These are phyloP conservation scores for Aspergillus bridgeri DNA, from an alignment of 495 filamentous ascomycete species.

Conservation along the genomic window DNA sequence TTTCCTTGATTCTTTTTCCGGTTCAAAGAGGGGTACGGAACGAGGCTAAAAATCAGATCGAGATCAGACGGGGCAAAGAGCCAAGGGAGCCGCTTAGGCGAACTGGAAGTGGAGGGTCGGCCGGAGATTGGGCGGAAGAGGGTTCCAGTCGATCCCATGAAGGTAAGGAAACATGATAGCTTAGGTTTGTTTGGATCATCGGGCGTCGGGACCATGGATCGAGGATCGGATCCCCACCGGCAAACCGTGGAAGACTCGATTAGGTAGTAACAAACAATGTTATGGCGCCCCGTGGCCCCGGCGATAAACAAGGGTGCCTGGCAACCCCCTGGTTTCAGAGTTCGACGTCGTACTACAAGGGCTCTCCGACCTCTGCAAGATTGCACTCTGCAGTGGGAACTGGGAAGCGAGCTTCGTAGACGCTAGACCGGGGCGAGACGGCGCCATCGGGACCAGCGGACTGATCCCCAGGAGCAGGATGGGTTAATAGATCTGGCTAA, in stretches of 20 bases:
- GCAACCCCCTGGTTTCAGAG: not conserved
- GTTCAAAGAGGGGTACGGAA: not conserved
- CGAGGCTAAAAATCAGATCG: slow-evolving; percentile 19
- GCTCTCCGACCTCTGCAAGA: too few species aligned
- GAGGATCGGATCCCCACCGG: slow-evolving; percentile 13
- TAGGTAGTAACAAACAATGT: not conserved
- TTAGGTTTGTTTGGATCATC: slow-evolving; percentile 18
- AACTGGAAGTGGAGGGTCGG: too few species aligned
- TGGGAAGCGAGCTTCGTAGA: too few species aligned
- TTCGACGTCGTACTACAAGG: not conserved
- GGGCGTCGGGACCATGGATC: slow-evolving; percentile 19
- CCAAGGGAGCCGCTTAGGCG: slow-evolving; percentile 34
- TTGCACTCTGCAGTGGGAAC: not conserved
- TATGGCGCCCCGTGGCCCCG: not conserved
- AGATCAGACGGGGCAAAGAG: slow-evolving; percentile 43
- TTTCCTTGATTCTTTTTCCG: not conserved
- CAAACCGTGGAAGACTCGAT: not conserved
- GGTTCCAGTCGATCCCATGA: not conserved
- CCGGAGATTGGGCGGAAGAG: not conserved
- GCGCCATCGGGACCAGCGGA: not conserved
- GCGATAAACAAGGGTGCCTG: not conserved
- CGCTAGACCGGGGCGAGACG: not conserved
- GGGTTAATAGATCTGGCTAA: not conserved
- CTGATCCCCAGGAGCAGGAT: not conserved
- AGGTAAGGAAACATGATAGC: not conserved